These are phyloP conservation scores for Umbelopsis vinacea DNA, from an alignment of 192 early-diverging fungal genomes.

Conservation along the genomic window DNA sequence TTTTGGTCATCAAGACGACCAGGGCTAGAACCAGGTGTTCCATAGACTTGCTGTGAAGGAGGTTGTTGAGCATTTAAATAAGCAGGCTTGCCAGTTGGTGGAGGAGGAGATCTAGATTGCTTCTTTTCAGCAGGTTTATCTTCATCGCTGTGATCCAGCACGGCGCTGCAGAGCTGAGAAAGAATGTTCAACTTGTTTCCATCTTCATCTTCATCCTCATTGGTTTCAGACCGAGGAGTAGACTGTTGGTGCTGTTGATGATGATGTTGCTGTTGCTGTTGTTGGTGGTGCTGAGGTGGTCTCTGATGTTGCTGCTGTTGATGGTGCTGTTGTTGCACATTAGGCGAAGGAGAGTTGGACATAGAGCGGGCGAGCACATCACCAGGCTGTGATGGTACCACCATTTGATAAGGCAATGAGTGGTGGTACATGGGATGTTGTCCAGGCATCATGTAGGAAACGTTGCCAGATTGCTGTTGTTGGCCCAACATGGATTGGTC, in stretches of 20 bases:
- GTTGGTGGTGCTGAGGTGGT: not conserved
- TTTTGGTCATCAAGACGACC: constrained; percentile 16
- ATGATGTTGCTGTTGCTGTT: not conserved
- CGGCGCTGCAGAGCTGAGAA: constrained; percentile 33
- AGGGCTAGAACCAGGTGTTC: constrained; percentile 17
- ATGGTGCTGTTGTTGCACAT: constrained; percentile 12
- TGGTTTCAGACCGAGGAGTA: constrained; percentile 14
- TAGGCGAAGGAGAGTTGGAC: constrained; percentile 1
- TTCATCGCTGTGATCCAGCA: constrained; percentile 27
- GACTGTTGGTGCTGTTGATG: constrained; percentile 16
- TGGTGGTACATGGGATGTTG: constrained; percentile 20
- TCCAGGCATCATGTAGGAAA: constrained; percentile 9
- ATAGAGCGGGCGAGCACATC: constrained; percentile 15
- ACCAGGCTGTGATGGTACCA: constrained; percentile 7
- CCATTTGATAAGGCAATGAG: constrained; percentile 18
- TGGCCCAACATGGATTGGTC: constrained; percentile 15
- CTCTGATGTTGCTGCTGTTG: not conserved
- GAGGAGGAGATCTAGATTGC: constrained; percentile 15
- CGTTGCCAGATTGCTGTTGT: not conserved
- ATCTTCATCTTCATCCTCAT: constrained; percentile 24
- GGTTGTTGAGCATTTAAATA: constrained; percentile 18
- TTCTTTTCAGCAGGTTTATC: constrained; percentile 17
- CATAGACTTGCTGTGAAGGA: constrained; percentile 4
- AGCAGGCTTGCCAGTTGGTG: constrained; percentile 4
- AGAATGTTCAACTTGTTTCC: constrained; percentile 33